Percentiles rank a stretch among this genome's conserved stretches.
These are phyloP conservation scores for Xylaria sp. DNA, from an alignment of 2,329 filamentous ascomycete species.

Conservation along the genomic window DNA sequence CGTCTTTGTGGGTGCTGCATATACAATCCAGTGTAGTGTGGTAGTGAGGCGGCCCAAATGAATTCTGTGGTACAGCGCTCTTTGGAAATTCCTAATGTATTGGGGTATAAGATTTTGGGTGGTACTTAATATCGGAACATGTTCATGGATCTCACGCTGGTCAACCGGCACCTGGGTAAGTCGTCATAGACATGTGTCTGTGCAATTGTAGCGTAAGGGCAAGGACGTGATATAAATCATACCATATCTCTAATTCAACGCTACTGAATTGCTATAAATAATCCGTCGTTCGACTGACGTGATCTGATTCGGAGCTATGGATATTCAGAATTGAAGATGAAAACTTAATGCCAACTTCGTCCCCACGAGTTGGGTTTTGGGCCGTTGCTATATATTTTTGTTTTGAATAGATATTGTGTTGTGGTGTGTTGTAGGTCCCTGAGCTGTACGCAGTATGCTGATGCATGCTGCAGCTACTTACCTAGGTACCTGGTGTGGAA, in stretches of 20 bases:
- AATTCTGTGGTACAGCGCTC: neutral
- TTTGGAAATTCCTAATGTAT: neutral
- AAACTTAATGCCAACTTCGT: neutral
- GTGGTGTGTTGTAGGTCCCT: neutral
- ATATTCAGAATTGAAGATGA: constrained; percentile 3
- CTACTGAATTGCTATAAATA: constrained; percentile 14
- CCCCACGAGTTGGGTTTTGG: neutral
- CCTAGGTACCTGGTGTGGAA: neutral
- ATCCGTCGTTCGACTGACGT: neutral
- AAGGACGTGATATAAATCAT: neutral
- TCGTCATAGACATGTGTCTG: neutral
- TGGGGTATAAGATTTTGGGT: neutral
- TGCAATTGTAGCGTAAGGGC: neutral
- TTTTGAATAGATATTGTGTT: neutral
- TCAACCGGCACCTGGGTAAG: neutral
- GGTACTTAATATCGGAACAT: neutral
- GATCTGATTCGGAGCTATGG: neutral
- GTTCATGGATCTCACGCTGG: neutral
- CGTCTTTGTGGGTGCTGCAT: neutral
- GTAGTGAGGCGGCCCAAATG: neutral
- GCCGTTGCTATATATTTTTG: neutral
- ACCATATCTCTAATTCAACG: neutral
- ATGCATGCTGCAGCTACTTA: constrained; percentile 5
- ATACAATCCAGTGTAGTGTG: neutral
- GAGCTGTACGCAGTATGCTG: neutral